Conservation (phyloP, 305 asterid genomes). For the Fraxinus baroniana region DNA sequence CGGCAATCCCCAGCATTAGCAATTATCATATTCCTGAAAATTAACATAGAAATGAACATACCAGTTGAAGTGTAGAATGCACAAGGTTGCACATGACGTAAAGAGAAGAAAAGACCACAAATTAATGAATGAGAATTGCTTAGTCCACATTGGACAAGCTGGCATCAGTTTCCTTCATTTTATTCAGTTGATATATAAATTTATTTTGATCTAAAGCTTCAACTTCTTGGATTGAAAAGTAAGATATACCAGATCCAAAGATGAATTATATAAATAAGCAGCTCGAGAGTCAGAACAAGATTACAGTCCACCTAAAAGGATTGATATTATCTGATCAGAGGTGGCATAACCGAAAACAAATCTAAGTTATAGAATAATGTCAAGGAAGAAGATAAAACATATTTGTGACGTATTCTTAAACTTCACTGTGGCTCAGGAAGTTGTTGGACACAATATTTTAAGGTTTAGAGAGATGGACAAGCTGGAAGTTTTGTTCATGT, state of each 20-base stretch:
- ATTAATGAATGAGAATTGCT: neutral
- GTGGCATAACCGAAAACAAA: neutral
- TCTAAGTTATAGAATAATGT: neutral
- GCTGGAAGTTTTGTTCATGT: neutral
- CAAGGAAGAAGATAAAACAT: neutral
- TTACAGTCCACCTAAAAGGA: neutral
- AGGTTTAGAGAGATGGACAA: neutral
- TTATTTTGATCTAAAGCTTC: neutral
- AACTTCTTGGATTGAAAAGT: neutral
- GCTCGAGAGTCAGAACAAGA: neutral
- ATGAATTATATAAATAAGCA: neutral
- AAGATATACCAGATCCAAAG: neutral
- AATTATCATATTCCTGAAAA: constrained; percentile 61
- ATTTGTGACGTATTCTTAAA: neutral
- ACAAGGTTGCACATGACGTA: neutral
- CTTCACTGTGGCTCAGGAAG: neutral
- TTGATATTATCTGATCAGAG: neutral
- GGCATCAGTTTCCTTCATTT: neutral
- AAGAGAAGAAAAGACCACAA: too few relatives aligned
- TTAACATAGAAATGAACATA: neutral
- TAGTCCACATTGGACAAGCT: neutral
- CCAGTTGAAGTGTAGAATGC: neutral
- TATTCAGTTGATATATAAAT: neutral
- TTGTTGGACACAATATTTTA: neutral
- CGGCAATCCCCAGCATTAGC: constrained; percentile 96